Evolutionary conservation across 306 rosid species (phyloP), one percentile per base, ranked within the genome.

Genomic region (Glycine tomentella): DNA sequence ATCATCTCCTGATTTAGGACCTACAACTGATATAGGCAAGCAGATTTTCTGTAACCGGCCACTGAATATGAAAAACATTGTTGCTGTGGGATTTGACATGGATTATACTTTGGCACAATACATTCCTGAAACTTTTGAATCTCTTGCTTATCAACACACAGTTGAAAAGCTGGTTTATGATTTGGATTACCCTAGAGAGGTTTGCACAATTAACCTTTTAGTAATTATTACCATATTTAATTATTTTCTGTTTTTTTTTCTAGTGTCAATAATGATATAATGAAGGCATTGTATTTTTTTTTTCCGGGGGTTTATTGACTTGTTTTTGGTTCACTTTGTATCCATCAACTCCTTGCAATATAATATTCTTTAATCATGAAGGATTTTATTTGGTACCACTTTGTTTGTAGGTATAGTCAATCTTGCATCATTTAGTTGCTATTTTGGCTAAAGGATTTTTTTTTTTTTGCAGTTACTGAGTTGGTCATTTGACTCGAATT

Each of bases 91-190:
- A 64, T 92, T 92, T 82, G 97, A 92, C 79, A 90, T 92, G 97
- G 97, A 92, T 88, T 92, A 92, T 82, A 92, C 97, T 53, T 84
- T 92, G 75, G 97, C 97, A 7, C 97, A 92, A 67, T 92, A 92
- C 89, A 92, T 86, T 88, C 89, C 97, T 1, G 97, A 92, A 80
- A 92, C 97, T 72, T 92, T 92, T 42, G 95, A 92, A 70, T 77
- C 97, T 64, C 97, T 92, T 72, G 97, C 95, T 48, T 90, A 92
- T 74, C 89, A 86, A 87, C 95, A 93, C 85, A 92, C 97, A 1
- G 79, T 92, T 75, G 86, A 78, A 81, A 92, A 90, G 76, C 82
- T 92, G 86, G 97, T 92, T 64, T 64, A 80, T 74, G 83, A 90
- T 87, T 82, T 92, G 80, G 89, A 91, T 65, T 92, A 92, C 77